Conservation (phyloP, 2,329 filamentous ascomycete species). For the Chrysosporium keratinophilum region DNA sequence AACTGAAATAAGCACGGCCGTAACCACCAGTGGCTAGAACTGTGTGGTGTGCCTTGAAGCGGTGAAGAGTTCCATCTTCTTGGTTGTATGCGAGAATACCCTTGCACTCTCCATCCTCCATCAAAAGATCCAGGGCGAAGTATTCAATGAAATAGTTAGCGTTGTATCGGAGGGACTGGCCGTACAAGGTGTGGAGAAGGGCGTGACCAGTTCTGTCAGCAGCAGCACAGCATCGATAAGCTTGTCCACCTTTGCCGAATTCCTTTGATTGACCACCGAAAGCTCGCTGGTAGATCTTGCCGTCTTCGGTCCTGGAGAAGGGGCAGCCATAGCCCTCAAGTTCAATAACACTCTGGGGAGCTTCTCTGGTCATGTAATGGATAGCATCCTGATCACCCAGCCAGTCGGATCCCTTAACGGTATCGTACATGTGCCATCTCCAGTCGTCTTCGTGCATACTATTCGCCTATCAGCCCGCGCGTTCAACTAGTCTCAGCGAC, state of each 20-base stretch:
- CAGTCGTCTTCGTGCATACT: constrained; percentile 47
- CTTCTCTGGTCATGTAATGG: constrained; percentile 50
- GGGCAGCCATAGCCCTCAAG: constrained; percentile 48
- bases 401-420: constrained; percentile 50
- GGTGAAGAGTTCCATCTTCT: constrained; percentile 94
- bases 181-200: constrained; percentile 95
- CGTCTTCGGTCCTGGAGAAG: constrained; percentile 35
- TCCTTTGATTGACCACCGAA: constrained; percentile 96
- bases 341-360: constrained; percentile 45
- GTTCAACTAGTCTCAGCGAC: not conserved
- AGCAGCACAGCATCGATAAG: constrained; percentile 92
- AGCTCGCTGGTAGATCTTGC: constrained; percentile 50
- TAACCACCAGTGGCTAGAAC: constrained; percentile 95
- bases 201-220: constrained; percentile 96
- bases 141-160: constrained; percentile 99
- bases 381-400: constrained; percentile 51
- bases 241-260: constrained; percentile 92
- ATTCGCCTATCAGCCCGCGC: constrained; percentile 14
- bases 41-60: constrained; percentile 93
- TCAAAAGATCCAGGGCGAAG: constrained; percentile 92
- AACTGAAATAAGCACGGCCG: constrained; percentile 95
- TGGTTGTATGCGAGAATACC: constrained; percentile 97
- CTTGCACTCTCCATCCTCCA: constrained; percentile 94
- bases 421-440: constrained; percentile 53
- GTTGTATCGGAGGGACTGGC: constrained; percentile 92